phyloP scores from a whole-genome alignment of 257 asterid genomes.

The Solanum lignicaule region DNA sequence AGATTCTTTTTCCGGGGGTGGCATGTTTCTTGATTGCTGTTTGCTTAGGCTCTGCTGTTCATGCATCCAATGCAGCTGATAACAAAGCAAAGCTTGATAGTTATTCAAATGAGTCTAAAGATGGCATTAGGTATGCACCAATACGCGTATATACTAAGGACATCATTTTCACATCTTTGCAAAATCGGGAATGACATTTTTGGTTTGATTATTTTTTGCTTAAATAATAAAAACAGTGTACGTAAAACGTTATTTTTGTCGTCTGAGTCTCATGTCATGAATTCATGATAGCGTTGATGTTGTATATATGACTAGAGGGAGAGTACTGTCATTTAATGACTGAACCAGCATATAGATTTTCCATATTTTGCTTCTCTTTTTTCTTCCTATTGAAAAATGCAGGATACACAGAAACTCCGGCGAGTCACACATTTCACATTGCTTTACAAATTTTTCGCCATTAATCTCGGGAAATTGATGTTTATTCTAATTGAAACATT shows the following conservation, averaged over 20 bases:
- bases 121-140: slow-evolving; percentile 25
- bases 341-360: not conserved
- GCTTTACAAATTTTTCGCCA: not conserved
- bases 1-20: slow-evolving; percentile 89
- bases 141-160: not conserved
- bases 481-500: not conserved
- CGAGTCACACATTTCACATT: not conserved
- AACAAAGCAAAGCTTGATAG: slow-evolving; percentile 54
- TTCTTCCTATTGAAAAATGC: not conserved
- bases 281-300: not conserved
- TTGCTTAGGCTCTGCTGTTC: slow-evolving; percentile 74
- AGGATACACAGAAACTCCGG: not conserved
- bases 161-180: not conserved
- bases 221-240: not conserved
- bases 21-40: slow-evolving; percentile 91
- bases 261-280: not conserved
- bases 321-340: not conserved
- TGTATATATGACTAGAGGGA: not conserved
- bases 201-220: not conserved
- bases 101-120: slow-evolving; percentile 19
- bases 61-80: slow-evolving; percentile 74
- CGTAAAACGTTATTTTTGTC: not conserved
- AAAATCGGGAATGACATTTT: not conserved
- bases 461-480: not conserved
- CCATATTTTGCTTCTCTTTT: not conserved